Evolutionary conservation across 192 early-diverging fungal species (phyloP).

Genomic region (Coemansia sp.): DNA sequence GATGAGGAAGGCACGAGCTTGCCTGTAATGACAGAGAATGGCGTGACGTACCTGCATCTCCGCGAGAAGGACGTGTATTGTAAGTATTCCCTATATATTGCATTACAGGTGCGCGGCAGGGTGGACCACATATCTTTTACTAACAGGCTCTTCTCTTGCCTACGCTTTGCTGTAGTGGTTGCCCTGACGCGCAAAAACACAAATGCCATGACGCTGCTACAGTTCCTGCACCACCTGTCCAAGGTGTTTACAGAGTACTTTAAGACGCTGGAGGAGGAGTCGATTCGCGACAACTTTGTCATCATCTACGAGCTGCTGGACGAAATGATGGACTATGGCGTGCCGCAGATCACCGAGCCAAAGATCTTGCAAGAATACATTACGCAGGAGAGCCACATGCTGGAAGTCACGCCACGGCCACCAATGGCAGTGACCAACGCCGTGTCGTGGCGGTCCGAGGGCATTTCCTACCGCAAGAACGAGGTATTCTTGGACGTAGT

Average conservation of each 20-base stretch:
- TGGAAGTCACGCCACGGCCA: constrained; percentile 88
- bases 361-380: constrained; percentile 94
- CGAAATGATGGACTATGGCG: constrained; percentile 94
- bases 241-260: constrained; percentile 95
- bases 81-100: constrained; percentile 58
- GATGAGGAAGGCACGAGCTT: constrained; percentile 89
- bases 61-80: constrained; percentile 93
- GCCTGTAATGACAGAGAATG: constrained; percentile 94
- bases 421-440: constrained; percentile 83
- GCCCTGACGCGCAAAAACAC: constrained; percentile 97
- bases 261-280: constrained; percentile 87
- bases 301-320: constrained; percentile 89
- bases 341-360: constrained; percentile 87
- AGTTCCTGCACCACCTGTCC: constrained; percentile 94
- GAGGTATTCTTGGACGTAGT: constrained; percentile 79
- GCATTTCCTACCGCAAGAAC: constrained; percentile 74
- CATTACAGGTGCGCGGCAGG: background rate
- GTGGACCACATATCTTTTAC: background rate
- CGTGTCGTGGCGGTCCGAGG: constrained; percentile 73
- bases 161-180: constrained; percentile 59
- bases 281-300: constrained; percentile 90
- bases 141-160: background rate
- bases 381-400: constrained; percentile 95
- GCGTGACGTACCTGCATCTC: constrained; percentile 94
- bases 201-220: constrained; percentile 92